Base-by-base conservation (phyloP, 1,284 basidiomycete species). In the Leccinum pallidistipes region DNA sequence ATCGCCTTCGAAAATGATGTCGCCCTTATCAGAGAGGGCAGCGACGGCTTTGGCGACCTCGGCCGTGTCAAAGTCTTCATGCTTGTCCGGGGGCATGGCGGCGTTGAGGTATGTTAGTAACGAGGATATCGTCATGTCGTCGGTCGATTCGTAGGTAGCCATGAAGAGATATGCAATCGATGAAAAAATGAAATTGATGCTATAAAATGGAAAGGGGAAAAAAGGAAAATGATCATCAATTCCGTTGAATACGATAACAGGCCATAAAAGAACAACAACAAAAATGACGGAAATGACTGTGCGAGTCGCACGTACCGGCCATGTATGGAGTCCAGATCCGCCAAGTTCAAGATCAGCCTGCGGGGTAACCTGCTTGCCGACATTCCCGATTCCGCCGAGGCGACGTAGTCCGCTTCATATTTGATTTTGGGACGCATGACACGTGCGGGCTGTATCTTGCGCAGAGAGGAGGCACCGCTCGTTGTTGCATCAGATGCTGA, bases 61-160 rank as follows among this genome's bases (percentile, higher is more conserved):
- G 2, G 80, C 80, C 11, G 87, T 88, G 71, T 91, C 89, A 64
- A 89, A 91, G 65, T 91, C 88, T 75, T 90, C 88, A 70, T 90
- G 84, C 73, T 90, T 91, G 71, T 90, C 88, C 12, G 78, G 78
- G 3, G 88, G 89, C 78, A 90, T 83, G 8, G 86, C 87, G 2
- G 88, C 84, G 67, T 91, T 91, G 59, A 91, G 79, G 70, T 88
- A 90, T 6, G 85, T 81, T 50, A 91, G 77, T 18, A 91, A 76
- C 14, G 85, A 76, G 3, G 86, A 86, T 66, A 91, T 83, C 14
- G 82, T 84, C 75, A 91, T 78, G 61, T 88, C 86, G 71, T 91
- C 88, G 27, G 80, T 74, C 16, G 77, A 65, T 63, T 83, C 85
- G 73, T 88, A 88, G 27, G 88, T 88, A 57, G 85, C 84, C 60